Base-by-base conservation (phyloP, 352 stramenopile genomes). In the Phytopythium ostracodes region DNA sequence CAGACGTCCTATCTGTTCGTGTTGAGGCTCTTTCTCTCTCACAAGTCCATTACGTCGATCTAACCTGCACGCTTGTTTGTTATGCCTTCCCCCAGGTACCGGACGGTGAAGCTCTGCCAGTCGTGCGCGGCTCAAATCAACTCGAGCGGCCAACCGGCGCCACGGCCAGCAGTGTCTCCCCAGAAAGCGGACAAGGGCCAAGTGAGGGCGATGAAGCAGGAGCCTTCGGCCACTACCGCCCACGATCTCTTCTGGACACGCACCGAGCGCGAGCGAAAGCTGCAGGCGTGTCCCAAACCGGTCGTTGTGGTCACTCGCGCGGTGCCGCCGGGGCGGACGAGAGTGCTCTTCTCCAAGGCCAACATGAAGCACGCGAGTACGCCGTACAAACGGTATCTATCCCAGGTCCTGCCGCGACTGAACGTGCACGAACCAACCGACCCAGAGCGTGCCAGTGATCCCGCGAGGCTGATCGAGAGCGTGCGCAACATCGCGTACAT, bases 51-150 rank as follows among this genome's bases (percentile, higher is more conserved):
- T 49, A 27, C 25, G 25, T 29, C 4, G 20, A 33, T 20, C 17
- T 33, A 33, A 14, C 11, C 29, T 20, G 14, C 31, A 35, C 4
- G 31, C 17, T 14, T 43, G 14, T n/a, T n/a, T n/a, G 15, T 40
- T 11, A 20, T 27, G n/a, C 24, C n/a, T 8, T 4, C 14, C 14
- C 11, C n/a, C 25, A 84, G 76, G 7, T 84, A 84, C 33, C 76
- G 79, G 47, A 84, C 71, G 17, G 57, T 77, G 14, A 71, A 69
- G 15, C 35, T 85, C 36, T 85, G 76, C 24, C 71, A 79, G 14
- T 20, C 56, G 17, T 85, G 76, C 27, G 67, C 76, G 14, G 42
- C 66, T 12, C 49, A 54, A 9, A 66, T 85, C 35, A 79, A 74
- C 1, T 14, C 66, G 15, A 54, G 63, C 3, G 12, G 47, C 7